Base-by-base conservation (phyloP, 106 monocot species). In the Allium cepa region DNA sequence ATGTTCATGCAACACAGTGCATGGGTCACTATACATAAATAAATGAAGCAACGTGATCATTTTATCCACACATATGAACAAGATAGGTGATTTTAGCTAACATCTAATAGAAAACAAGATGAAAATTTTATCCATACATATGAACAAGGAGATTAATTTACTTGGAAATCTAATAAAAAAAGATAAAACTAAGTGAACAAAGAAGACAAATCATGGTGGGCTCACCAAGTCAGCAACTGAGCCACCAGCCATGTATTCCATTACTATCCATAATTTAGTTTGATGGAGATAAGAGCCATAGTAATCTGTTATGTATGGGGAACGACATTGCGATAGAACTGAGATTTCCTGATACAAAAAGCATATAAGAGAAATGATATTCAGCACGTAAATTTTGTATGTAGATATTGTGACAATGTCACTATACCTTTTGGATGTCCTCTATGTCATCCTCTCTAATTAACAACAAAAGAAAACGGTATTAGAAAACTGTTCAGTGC, bases 221-320 rank as follows among this genome's bases (percentile, higher is more conserved):
- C 77, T 59, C 88, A 91, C 91, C 63, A 96, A 79, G 68, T 96
- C 96, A 69, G 91, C 91, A 69, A 96, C 91, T 59, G 91, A 92
- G 69, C 91, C 91, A 63, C 91, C 96, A 77, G 96, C 91, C 96
- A 96, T 91, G 69, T 92, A 96, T 68, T 96, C 96, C 91, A 92
- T 96, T 26, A 92, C 79, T 78, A 92, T 96, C 88, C 91, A 95
- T 28, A 92, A 70, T 75, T 96, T 96, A 53, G 91, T 96, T 73
- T 92, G 86, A 70, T 88, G 81, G 49, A 96, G 88, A 84, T 96
- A 88, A 4, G 96, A 92, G 18, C 91, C 96, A 76, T 88, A 91
- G 68, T 96, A 96, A 50, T 92, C 91, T 15, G 96, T 92, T 64
- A 96, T 96, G 68, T 88, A 92, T 71, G 91, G 91, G 72, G 85